Evolutionary conservation across 1,139 yeast genomes (phyloP).

Genomic region (Pichia sp.): DNA sequence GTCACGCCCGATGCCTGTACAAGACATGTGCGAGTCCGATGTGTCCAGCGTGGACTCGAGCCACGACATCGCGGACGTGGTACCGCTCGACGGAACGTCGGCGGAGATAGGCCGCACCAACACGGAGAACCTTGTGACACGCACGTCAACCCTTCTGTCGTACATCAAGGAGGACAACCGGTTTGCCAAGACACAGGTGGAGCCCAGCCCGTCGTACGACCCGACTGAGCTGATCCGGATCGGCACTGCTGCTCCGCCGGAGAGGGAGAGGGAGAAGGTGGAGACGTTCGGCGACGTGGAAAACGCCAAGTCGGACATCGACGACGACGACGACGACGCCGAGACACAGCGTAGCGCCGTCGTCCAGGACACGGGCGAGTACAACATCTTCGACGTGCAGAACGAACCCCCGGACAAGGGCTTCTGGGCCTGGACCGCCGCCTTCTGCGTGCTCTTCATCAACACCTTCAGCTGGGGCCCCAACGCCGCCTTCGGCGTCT

Average conservation of each 20-base stretch:
- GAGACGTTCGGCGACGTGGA: background rate
- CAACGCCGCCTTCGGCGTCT: slow-evolving; percentile 67
- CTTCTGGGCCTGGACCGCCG: slow-evolving; percentile 63
- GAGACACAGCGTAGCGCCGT: background rate
- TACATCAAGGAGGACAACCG: slow-evolving; percentile 30
- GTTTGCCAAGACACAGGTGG: slow-evolving; percentile 19
- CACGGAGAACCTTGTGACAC: background rate
- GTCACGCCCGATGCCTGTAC: no score
- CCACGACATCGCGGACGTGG: no score
- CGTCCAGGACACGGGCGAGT: slow-evolving; percentile 29
- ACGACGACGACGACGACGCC: background rate
- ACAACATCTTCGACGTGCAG: slow-evolving; percentile 32
- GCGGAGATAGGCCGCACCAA: no score
- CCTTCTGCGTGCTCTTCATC: slow-evolving; percentile 48
- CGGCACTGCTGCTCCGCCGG: slow-evolving; percentile 10
- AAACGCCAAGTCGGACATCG: background rate
- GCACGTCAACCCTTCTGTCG: slow-evolving; percentile 16
- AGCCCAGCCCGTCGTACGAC: slow-evolving; percentile 19
- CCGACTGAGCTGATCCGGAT: slow-evolving; percentile 4
- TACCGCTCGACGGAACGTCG: no score
- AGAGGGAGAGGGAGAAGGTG: background rate
- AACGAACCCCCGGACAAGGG: slow-evolving; percentile 63
- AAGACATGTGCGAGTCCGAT: no score
- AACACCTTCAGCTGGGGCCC: slow-evolving; percentile 65
- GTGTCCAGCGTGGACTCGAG: no score